phyloP scores from a whole-genome alignment of 345 rosid genomes.

The Raphanus sativus region DNA sequence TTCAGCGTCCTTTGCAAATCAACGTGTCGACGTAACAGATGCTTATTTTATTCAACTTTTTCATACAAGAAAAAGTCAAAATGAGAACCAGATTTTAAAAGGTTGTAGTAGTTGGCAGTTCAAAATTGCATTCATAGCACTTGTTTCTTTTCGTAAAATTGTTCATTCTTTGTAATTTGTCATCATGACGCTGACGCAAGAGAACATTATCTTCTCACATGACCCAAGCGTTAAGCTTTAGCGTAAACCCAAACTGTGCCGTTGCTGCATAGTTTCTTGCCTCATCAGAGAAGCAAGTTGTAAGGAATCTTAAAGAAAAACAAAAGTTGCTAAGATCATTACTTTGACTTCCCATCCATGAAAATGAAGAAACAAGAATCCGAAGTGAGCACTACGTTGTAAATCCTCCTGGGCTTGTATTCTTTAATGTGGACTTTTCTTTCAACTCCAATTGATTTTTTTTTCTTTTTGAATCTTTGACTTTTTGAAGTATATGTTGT shows the following conservation, averaged over 20 bases:
- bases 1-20: neutral
- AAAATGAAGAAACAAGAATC: conserved; percentile 45
- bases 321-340: conserved; percentile 26
- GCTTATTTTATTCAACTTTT: neutral
- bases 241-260: neutral
- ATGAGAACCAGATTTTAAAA: conserved; percentile 12
- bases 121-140: conserved; percentile 14
- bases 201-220: too few species aligned
- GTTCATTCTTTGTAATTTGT: neutral
- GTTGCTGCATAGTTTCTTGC: neutral
- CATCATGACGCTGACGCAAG: too few species aligned
- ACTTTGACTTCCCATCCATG: conserved; percentile 23
- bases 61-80: neutral
- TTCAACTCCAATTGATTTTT: neutral
- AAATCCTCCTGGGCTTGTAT: neutral
- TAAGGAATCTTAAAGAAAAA: too few species aligned
- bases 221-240: neutral
- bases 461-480: neutral
- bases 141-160: neutral
- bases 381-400: conserved; percentile 37
- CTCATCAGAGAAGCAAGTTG: too few species aligned
- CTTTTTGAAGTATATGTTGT: neutral
- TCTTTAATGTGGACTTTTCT: neutral
- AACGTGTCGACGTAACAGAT: conserved; percentile 22
- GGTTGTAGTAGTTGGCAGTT: conserved; percentile 33